phyloP scores from a whole-genome alignment of 1,284 basidiomycete genomes.

The Paramarasmius palmivorus region DNA sequence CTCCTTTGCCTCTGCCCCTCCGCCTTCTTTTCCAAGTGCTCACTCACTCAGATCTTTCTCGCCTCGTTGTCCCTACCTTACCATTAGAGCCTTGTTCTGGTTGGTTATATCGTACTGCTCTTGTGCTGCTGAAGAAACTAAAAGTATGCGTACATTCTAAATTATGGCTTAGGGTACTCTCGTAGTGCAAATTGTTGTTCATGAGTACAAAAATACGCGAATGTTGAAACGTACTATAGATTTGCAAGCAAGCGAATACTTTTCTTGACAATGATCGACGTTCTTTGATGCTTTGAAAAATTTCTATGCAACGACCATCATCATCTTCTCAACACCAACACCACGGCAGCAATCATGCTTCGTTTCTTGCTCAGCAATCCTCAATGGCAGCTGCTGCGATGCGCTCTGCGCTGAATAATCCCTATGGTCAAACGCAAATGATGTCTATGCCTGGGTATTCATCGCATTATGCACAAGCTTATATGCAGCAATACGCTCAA shows the following conservation, averaged over 20 bases:
- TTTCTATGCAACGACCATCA: no score
- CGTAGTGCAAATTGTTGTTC: no score
- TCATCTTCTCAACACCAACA: no score
- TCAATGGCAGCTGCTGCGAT: neutral
- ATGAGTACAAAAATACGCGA: no score
- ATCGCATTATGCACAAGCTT: slow-evolving; percentile 66
- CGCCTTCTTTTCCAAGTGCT: slow-evolving; percentile 6
- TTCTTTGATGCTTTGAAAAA: no score
- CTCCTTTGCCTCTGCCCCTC: neutral
- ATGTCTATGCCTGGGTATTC: slow-evolving; percentile 23
- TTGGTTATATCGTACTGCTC: slow-evolving; percentile 29
- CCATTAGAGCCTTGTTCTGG: slow-evolving; percentile 9
- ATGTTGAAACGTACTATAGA: no score
- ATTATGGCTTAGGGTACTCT: slow-evolving; percentile 7
- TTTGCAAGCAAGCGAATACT: no score
- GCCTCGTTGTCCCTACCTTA: slow-evolving; percentile 12
- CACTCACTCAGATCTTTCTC: neutral
- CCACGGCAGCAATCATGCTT: neutral
- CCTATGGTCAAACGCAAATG: neutral
- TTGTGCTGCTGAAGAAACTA: slow-evolving; percentile 26
- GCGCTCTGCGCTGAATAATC: slow-evolving; percentile 1
- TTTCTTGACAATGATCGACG: no score
- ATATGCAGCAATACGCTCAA: slow-evolving; percentile 31
- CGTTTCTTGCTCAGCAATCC: neutral
- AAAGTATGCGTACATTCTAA: slow-evolving; percentile 28